A percentile compares a stretch with the other conserved stretches of the same genome.
Evolutionary conservation across 345 rosid genomes (phyloP).

Genomic region (Acer campestre): DNA sequence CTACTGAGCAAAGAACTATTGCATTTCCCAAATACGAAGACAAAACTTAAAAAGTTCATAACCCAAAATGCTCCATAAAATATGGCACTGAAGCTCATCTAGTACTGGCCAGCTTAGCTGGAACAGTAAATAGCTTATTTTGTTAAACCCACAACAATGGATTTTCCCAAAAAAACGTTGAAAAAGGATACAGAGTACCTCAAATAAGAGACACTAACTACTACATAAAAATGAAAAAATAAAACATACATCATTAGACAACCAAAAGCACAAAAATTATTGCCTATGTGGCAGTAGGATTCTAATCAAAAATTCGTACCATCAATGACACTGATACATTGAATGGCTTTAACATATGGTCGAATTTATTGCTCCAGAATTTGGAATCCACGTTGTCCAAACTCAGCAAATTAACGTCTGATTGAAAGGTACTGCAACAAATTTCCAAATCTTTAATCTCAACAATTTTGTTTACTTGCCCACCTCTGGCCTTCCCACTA

Average conservation of each 20-base stretch:
- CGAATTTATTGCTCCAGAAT: conserved; percentile 38
- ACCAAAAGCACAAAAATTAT: background rate
- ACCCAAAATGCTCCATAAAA: background rate
- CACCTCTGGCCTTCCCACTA: conserved; percentile 53
- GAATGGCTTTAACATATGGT: conserved; percentile 61
- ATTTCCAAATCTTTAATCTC: conserved; percentile 74
- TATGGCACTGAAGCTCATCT: background rate
- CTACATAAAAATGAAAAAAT: background rate
- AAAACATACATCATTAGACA: background rate
- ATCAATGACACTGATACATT: conserved; percentile 57
- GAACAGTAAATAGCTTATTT: background rate
- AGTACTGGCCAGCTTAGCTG: background rate
- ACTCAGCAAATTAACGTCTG: conserved; percentile 38
- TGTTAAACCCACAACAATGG: background rate
- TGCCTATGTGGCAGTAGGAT: conserved; percentile 4
- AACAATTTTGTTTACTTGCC: conserved; percentile 67
- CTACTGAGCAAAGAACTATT: background rate
- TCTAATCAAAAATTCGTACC: conserved; percentile 45
- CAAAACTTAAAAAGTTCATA: background rate
- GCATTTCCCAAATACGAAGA: background rate
- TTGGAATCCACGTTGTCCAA: conserved; percentile 37
- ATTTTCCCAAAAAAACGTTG: background rate
- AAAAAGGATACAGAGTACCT: background rate
- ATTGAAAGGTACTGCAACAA: conserved; percentile 61
- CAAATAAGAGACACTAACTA: background rate